Evolutionary conservation across 805 yeast species (phyloP).

Genomic region (Zygosaccharomyces lentus): DNA sequence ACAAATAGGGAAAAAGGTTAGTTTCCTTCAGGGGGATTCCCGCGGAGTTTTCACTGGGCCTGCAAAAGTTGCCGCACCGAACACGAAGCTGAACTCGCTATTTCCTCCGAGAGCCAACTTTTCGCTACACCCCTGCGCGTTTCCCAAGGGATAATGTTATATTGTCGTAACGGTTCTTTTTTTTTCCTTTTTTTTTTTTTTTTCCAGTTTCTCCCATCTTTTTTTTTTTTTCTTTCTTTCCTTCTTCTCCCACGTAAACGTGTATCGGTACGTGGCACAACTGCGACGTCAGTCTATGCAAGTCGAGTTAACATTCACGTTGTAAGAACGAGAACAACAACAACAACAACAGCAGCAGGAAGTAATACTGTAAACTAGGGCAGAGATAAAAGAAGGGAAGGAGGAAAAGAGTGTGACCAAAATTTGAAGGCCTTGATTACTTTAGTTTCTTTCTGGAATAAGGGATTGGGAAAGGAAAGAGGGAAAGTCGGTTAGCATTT

Average conservation of each 20-base stretch:
- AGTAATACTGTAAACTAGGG: neutral
- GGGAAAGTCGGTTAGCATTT: neutral
- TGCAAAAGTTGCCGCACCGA: neutral
- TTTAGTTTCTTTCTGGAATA: neutral
- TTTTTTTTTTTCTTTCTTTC: neutral
- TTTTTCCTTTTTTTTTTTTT: neutral
- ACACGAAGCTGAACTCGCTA: neutral
- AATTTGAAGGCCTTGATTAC: neutral
- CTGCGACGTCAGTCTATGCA: neutral
- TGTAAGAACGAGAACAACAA: slow-evolving; percentile 8
- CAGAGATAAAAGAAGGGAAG: neutral
- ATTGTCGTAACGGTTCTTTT: neutral
- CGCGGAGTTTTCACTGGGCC: neutral
- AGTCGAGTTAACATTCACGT: slow-evolving; percentile 6
- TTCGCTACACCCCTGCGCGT: neutral
- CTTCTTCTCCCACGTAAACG: neutral
- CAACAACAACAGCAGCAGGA: slow-evolving; percentile 3
- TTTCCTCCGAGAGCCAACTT: neutral
- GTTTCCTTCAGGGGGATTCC: neutral
- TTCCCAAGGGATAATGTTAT: neutral
- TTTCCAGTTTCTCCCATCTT: neutral
- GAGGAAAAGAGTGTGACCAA: neutral
- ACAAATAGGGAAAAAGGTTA: neutral
- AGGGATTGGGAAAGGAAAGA: neutral
- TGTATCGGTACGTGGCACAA: neutral